phyloP scores from a whole-genome alignment of 345 rosid species.

The Hibiscus syriacus region DNA sequence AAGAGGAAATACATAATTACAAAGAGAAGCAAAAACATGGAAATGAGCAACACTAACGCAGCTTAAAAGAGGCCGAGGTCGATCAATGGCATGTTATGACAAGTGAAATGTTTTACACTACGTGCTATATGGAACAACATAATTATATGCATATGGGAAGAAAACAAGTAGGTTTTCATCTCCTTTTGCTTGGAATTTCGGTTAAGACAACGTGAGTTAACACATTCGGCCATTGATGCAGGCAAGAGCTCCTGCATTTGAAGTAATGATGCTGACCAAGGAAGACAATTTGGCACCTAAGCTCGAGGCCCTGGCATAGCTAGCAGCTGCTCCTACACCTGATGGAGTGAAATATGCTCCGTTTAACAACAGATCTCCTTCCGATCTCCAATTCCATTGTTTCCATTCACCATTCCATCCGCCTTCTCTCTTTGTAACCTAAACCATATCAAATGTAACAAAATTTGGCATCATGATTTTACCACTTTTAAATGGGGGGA shows the following conservation, averaged over 20 bases:
- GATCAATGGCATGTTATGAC: constrained; percentile 22
- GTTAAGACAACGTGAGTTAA: constrained; percentile 17
- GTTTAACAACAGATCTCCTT: constrained; percentile 48
- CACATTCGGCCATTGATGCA: constrained; percentile 51
- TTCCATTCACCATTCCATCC: constrained; percentile 30
- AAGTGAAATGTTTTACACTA: constrained; percentile 21
- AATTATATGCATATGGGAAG: neutral
- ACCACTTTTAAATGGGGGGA: neutral
- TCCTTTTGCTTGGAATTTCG: neutral
- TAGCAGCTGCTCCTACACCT: constrained; percentile 40
- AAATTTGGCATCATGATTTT: neutral
- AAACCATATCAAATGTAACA: neutral
- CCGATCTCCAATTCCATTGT: constrained; percentile 64
- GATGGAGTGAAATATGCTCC: constrained; percentile 59
- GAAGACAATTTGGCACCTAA: constrained; percentile 56
- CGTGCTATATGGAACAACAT: neutral
- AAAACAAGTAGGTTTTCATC: neutral
- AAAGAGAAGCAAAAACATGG: neutral
- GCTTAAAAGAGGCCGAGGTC: constrained; percentile 31
- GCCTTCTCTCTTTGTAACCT: constrained; percentile 56
- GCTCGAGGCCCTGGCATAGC: constrained; percentile 64
- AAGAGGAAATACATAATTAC: constrained; percentile 5
- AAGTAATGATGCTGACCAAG: constrained; percentile 39
- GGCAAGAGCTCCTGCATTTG: constrained; percentile 40
- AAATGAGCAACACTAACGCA: constrained; percentile 34